phyloP scores from a whole-genome alignment of 2,329 filamentous ascomycete genomes.

The Aspergillus novoparasiticus region DNA sequence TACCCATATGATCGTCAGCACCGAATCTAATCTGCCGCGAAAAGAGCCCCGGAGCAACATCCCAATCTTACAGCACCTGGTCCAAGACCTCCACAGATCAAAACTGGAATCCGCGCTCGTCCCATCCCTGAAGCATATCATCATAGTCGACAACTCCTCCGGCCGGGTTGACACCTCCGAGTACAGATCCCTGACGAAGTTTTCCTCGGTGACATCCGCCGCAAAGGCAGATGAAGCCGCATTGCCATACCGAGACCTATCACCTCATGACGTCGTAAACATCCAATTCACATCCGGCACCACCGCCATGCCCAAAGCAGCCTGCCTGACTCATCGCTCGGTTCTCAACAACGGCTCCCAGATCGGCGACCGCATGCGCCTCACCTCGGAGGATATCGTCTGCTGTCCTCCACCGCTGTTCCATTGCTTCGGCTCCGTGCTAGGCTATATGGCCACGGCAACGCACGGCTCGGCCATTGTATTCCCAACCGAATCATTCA shows the following conservation, averaged over 20 bases:
- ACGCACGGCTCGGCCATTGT: conserved; percentile 79
- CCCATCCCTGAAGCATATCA: conserved; percentile 69
- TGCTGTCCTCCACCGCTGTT: conserved; percentile 63
- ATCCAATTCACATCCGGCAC: conserved; percentile 99
- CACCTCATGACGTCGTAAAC: conserved; percentile 77
- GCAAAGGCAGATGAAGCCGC: conserved; percentile 43
- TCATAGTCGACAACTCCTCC: conserved; percentile 77
- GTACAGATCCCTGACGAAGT: conserved; percentile 50
- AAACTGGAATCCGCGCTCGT: conserved; percentile 59
- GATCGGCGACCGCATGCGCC: conserved; percentile 82
- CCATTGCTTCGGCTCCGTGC: conserved; percentile 82
- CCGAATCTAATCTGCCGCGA: conserved; percentile 78
- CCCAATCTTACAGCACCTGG: conserved; percentile 57
- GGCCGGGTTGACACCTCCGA: conserved; percentile 53
- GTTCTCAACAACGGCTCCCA: conserved; percentile 90
- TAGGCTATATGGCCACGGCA: conserved; percentile 95
- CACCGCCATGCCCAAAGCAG: conserved; percentile 86
- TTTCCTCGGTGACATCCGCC: conserved; percentile 48
- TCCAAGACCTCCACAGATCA: conserved; percentile 49
- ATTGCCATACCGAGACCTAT: conserved; percentile 49
- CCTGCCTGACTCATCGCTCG: conserved; percentile 80
- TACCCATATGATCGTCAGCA: conserved; percentile 77
- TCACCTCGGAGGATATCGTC: conserved; percentile 71
- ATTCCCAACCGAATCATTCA: conserved; percentile 84
- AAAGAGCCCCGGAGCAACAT: conserved; percentile 64